phyloP scores from a whole-genome alignment of 257 asterid species.

The Solanum boliviense region DNA sequence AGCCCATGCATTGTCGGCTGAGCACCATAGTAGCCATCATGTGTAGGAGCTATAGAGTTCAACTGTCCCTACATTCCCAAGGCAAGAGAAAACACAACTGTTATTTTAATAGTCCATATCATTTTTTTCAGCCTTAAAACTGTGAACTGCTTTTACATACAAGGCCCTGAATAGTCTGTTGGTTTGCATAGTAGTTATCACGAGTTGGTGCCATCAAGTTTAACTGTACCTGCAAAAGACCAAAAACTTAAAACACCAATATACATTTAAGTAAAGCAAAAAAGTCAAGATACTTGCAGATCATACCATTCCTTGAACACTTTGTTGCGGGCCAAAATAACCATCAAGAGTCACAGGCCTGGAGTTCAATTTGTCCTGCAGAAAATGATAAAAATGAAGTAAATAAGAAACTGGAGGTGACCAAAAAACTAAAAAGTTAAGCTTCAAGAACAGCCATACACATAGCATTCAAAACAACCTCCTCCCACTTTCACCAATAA shows the following conservation, averaged over 20 bases:
- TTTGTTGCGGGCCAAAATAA: slow-evolving; percentile 58
- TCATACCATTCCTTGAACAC: slow-evolving; percentile 83
- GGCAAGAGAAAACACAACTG: not conserved
- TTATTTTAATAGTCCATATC: not conserved
- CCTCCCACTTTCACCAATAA: not conserved
- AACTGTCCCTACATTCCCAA: slow-evolving; percentile 68
- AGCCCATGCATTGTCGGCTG: slow-evolving; percentile 73
- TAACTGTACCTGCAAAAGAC: slow-evolving; percentile 55
- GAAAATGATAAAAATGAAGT: not conserved
- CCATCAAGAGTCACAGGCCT: slow-evolving; percentile 77
- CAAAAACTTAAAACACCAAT: slow-evolving; percentile 4
- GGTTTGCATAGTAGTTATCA: slow-evolving; percentile 70
- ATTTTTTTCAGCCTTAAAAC: not conserved
- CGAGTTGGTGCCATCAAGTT: slow-evolving; percentile 84
- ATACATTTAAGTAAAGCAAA: not conserved
- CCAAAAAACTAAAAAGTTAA: not conserved
- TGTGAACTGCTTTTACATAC: slow-evolving; percentile 28
- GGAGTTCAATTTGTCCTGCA: slow-evolving; percentile 68
- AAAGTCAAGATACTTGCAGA: not conserved
- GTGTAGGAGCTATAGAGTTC: slow-evolving; percentile 80
- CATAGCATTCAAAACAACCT: not conserved
- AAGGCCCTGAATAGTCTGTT: slow-evolving; percentile 76
- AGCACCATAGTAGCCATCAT: slow-evolving; percentile 64
- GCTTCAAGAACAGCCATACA: not conserved
- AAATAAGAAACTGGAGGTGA: not conserved